Evolutionary conservation across 139 green algal genomes (phyloP).

Genomic region (Edaphochlamys debaryana): DNA sequence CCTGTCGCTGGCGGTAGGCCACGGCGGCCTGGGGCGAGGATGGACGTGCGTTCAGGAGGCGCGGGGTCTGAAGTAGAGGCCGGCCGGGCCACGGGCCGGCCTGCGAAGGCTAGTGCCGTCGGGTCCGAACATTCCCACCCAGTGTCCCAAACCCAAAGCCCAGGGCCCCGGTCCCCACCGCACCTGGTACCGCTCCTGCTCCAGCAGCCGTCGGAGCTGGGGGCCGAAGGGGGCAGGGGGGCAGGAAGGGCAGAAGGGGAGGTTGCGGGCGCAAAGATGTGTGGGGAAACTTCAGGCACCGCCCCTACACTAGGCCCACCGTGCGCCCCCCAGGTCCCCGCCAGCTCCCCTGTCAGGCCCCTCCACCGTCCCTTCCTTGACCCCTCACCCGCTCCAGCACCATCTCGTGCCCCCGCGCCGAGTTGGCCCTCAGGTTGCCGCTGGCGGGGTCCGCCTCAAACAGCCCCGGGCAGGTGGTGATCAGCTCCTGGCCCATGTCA

Average conservation of each 20-base stretch:
- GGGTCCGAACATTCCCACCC: too few relatives aligned
- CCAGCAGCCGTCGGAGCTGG: slow-evolving; percentile 67
- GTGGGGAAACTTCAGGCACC: neutral
- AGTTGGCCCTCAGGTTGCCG: slow-evolving; percentile 1
- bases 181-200: slow-evolving; percentile 65
- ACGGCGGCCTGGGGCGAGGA: too few relatives aligned
- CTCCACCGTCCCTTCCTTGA: too few relatives aligned
- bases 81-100: too few relatives aligned
- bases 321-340: neutral
- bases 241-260: neutral
- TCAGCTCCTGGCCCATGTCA: slow-evolving; percentile 33
- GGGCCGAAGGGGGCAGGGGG: neutral
- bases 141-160: too few relatives aligned
- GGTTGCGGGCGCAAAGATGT: neutral
- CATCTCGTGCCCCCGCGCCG: slow-evolving; percentile 44
- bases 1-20: slow-evolving; percentile 86
- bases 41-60: too few relatives aligned
- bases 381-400: slow-evolving; percentile 45
- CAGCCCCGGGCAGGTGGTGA: slow-evolving; percentile 44
- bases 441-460: slow-evolving; percentile 8
- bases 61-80: too few relatives aligned
- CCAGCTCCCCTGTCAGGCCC: neutral
- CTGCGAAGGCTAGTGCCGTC: too few relatives aligned
- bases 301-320: neutral
- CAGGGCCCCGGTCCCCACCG: too few relatives aligned